Evolutionary conservation across 306 rosid genomes (phyloP), one percentile per base, ranked within the genome.

Genomic region (Lathyrus aphaca): DNA sequence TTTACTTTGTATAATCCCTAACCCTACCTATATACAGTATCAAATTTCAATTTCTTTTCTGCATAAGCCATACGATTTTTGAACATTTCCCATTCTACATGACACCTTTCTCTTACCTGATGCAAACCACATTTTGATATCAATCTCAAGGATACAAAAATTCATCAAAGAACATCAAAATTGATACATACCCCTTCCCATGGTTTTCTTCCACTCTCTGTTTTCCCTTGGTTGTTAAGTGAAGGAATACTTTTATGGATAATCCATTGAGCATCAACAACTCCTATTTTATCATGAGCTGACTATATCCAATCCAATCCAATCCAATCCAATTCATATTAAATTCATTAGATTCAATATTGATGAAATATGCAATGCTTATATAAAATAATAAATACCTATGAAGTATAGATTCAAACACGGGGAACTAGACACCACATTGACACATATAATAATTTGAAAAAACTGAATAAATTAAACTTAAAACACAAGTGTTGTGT

Each of bases 221-320:
- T 59, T 79, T 88, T 57, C 56, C 98, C 98, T 96, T 93, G 97
- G 74, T 80, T 82, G 59, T 94, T 96, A 13, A 93, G 97, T 56
- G 97, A 86, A 40, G 96, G 96, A 76, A 90, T 83, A 27, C 88
- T 66, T 82, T 90, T 88, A 71, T 93, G 98, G 64, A 90, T 77
- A 75, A 93, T 60, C 98, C 98, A 93, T 17, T 93, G 97, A 60
- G 86, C 37, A 73, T 90, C 98, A 18, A 93, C 96, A 16, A 93
- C 97, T 69, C 98, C 98, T 76, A 93, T 90, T 79, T 84, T 93
- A 82, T 88, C 79, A 79, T 86, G 89, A 7, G 96, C 80, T 43
- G 87, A 87, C 96, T 93, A 80, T 48, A 68, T 73, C 50, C 79
- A 71, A 71, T 74, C 43, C 77, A 68, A 69, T 23, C 25, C 25